Evolutionary conservation across 129 eudicot genomes (phyloP), one percentile per base, ranked within the genome.

Genomic region (Erigeron canadensis): DNA sequence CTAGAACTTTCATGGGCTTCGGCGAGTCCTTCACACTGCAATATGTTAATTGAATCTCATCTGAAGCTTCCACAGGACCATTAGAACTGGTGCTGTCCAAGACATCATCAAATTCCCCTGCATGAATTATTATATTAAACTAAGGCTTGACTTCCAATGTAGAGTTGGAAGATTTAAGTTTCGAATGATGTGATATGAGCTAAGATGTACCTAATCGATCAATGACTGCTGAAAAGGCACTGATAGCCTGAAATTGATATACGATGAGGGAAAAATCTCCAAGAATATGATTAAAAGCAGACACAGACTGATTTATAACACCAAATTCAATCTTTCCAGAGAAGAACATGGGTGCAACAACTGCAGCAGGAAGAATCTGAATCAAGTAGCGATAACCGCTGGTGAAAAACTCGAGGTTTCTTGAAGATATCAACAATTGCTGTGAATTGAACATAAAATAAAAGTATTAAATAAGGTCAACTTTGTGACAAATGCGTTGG

Each of bases 291-390:
- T 94, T 94, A 43, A 94, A 94, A 18, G 98, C 98, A 42, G 98
- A 94, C 23, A 87, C 91, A 44, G 97, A 94, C 77, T 94, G 98
- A 79, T 94, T 94, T 75, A 94, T 90, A 50, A 94, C 96, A 48
- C 98, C 98, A 87, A 94, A 94, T 70, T 94, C 98, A 75, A 94
- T 90, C 85, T 94, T 94, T 63, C 98, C 98, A 57, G 98, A 86
- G 60, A 94, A 94, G 69, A 85, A 94, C 98, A 94, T 85, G 15
- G 98, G 98, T 16, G 98, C 98, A 77, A 94, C 95, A 76, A 94
- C 98, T 65, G 98, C 98, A 67, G 89, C 98, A 44, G 98, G 98
- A 77, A 94, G 97, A 84, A 94, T 82, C 77, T 94, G 98, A 82
- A 94, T 94, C 77, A 94, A 87, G 80, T 94, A 94, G 53, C 98